phyloP scores from a whole-genome alignment of 352 stramenopile species.

The Phytophthora hybrid region DNA sequence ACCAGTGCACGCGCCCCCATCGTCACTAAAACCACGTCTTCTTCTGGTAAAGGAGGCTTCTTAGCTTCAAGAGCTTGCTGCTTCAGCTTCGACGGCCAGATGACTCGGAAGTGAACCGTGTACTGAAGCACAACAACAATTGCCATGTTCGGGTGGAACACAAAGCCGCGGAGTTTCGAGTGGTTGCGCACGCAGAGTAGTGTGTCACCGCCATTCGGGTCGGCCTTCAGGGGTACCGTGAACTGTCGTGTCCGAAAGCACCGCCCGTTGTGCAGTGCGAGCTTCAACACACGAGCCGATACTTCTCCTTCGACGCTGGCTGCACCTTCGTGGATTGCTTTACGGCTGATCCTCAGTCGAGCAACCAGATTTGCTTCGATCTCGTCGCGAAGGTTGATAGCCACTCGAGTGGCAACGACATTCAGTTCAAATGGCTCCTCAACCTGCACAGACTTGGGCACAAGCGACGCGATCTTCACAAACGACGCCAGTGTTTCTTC shows the following conservation, averaged over 20 bases:
- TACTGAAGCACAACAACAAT: constrained; percentile 91
- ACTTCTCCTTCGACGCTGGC: constrained; percentile 68
- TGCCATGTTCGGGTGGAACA: constrained; percentile 79
- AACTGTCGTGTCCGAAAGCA: constrained; percentile 75
- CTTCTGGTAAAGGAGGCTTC: constrained; percentile 60
- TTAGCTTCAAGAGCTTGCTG: constrained; percentile 69
- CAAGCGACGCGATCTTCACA: constrained; percentile 64
- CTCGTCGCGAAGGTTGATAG: constrained; percentile 77
- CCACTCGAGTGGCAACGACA: constrained; percentile 58
- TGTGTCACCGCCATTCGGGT: constrained; percentile 73
- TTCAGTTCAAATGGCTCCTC: constrained; percentile 71
- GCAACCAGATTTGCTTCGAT: constrained; percentile 72
- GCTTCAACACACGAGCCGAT: constrained; percentile 79
- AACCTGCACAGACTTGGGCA: constrained; percentile 64
- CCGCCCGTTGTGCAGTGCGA: constrained; percentile 91
- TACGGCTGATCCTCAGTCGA: constrained; percentile 71
- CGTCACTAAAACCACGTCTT: constrained; percentile 82
- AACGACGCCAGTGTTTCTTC: constrained; percentile 64
- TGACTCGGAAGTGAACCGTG: constrained; percentile 81
- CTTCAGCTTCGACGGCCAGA: constrained; percentile 73
- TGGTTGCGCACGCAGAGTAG: constrained; percentile 58
- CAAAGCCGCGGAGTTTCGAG: constrained; percentile 75
- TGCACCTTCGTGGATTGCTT: constrained; percentile 58
- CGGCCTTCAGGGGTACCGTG: constrained; percentile 73
- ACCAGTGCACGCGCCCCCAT: constrained; percentile 73